Base-by-base conservation (phyloP, 257 asterid genomes). In the Petunia secreta region DNA sequence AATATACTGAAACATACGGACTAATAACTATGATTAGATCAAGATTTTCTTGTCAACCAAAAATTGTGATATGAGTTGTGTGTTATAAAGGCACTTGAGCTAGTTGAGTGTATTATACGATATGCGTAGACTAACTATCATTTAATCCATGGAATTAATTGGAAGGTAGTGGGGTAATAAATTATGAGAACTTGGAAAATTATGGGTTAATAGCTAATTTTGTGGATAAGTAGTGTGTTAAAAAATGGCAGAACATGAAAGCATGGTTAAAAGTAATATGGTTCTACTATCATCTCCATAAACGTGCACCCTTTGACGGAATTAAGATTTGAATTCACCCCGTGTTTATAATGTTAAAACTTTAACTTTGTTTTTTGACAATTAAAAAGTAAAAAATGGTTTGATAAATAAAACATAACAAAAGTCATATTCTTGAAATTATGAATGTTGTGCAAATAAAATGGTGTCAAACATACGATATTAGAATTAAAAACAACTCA, bases 51-150 rank as follows among this genome's bases (percentile, higher is more conserved):
- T 62, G n/a, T 63, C 55, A 67, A n/a, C 44, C 43, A 1, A 41
- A 8, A 8, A 15, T 0, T n/a, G n/a, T n/a, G n/a, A n/a, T n/a
- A n/a, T n/a, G n/a, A n/a, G n/a, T n/a, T n/a, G n/a, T n/a, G n/a
- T n/a, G n/a, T n/a, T n/a, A n/a, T n/a, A n/a, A n/a, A n/a, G n/a
- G n/a, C n/a, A n/a, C n/a, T n/a, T n/a, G n/a, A n/a, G 3, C 41
- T 41, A 41, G 11, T 14, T n/a, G 55, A 41, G 75, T 43, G 39
- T 67, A 54, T 67, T 68, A 68, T 15, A 67, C 75, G 39, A 68
- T 16, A 3, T 67, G 15, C 25, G 41, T 43, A 37, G n/a, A n/a
- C n/a, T 25, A 15, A 15, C 7, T 37, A 63, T 63, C 69, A 37
- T 37, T 3, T 1, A 46, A 10, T 16, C 69, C 69, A 3, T 36